Evolutionary conservation across 345 rosid species (phyloP).

Genomic region (Eucalyptus caleyi): DNA sequence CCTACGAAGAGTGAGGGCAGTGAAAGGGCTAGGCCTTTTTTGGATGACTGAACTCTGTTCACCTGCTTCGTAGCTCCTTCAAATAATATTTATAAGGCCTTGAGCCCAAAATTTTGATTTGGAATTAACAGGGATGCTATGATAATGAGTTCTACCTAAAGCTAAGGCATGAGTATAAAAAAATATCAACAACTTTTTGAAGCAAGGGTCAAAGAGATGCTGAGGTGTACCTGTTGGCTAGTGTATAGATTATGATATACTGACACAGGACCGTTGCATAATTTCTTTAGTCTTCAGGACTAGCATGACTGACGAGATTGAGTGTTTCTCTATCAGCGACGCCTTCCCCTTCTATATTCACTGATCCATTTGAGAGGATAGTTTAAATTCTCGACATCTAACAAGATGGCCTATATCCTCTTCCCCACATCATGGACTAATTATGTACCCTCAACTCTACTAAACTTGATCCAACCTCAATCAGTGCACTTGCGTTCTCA

Average conservation of each 20-base stretch:
- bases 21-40: background rate
- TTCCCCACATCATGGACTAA: background rate
- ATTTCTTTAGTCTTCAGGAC: background rate
- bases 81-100: background rate
- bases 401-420: background rate
- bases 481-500: background rate
- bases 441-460: background rate
- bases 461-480: background rate
- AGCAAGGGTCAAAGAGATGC: background rate
- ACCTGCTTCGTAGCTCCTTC: background rate
- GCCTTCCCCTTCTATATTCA: background rate
- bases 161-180: background rate
- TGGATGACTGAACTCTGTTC: background rate
- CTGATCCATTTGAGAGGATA: background rate
- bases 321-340: background rate
- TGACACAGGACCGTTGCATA: background rate
- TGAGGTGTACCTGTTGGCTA: background rate
- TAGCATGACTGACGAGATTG: background rate
- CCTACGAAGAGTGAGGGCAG: background rate
- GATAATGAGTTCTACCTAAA: background rate
- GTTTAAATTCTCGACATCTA: background rate
- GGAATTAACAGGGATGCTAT: background rate
- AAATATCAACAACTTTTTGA: background rate
- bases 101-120: background rate
- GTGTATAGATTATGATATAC: background rate